A percentile compares a stretch with the other conserved stretches of the same genome.
phyloP scores from a whole-genome alignment of 1,139 yeast species.

The Arxiozyma telluris region DNA sequence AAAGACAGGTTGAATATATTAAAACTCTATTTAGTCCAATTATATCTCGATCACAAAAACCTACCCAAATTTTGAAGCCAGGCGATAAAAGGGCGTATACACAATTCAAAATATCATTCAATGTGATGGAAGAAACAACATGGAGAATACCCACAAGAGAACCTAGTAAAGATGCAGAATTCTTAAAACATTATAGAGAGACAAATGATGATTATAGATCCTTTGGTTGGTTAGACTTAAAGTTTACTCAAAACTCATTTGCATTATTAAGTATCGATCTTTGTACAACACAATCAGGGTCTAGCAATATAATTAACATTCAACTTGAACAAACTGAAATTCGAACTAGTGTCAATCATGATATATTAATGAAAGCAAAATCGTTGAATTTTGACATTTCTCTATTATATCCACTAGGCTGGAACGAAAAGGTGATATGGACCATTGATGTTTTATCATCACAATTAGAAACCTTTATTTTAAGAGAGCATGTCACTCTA shows the following conservation, averaged over 20 bases:
- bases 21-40: slow-evolving; percentile 64
- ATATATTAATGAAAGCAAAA: slow-evolving; percentile 57
- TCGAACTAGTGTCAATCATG: slow-evolving; percentile 83
- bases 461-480: slow-evolving; percentile 50
- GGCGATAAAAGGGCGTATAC: slow-evolving; percentile 50
- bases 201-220: slow-evolving; percentile 39
- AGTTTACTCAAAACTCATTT: slow-evolving; percentile 46
- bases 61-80: slow-evolving; percentile 36
- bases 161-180: slow-evolving; percentile 57
- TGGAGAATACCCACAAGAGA: slow-evolving; percentile 79
- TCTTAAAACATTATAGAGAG: slow-evolving; percentile 27
- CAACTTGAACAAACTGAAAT: slow-evolving; percentile 54
- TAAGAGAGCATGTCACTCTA: slow-evolving; percentile 76
- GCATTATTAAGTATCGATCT: slow-evolving; percentile 43
- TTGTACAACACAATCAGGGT: slow-evolving; percentile 50
- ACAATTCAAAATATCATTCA: slow-evolving; percentile 46
- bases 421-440: slow-evolving; percentile 81
- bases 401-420: slow-evolving; percentile 60
- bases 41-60: slow-evolving; percentile 48
- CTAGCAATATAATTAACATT: slow-evolving; percentile 43
- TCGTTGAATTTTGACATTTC: slow-evolving; percentile 48
- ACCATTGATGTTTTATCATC: slow-evolving; percentile 44
- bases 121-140: slow-evolving; percentile 53
- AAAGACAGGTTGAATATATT: slow-evolving; percentile 63
- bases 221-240: slow-evolving; percentile 87